A percentile compares a stretch with the other conserved stretches of the same genome.
Conservation (phyloP, 352 stramenopile genomes). For the Phytophthora rubi region DNA sequence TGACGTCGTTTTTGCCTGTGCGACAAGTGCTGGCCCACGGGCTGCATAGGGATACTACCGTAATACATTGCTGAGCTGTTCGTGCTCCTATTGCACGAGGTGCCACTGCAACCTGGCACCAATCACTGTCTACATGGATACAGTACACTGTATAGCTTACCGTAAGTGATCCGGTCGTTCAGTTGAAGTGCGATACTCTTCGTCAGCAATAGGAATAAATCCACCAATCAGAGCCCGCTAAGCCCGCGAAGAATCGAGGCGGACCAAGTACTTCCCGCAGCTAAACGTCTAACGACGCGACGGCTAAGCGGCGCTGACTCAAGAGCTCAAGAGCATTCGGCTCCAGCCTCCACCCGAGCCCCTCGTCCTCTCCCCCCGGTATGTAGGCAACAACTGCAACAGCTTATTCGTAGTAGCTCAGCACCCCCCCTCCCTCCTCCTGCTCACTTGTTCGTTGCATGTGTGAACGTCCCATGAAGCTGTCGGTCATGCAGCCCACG, state of each 20-base stretch:
- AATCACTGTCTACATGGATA: neutral
- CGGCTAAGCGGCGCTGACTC: neutral
- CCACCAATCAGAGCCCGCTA: neutral
- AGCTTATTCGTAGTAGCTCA: neutral
- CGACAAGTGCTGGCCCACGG: neutral
- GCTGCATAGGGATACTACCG: neutral
- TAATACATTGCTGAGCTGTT: neutral
- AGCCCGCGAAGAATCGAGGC: neutral
- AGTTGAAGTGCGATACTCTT: slow-evolving; percentile 1
- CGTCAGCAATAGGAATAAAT: slow-evolving; percentile 3
- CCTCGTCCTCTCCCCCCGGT: slow-evolving; percentile 14
- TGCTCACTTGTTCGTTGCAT: neutral
- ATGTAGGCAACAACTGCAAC: neutral
- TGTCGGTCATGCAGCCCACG: slow-evolving; percentile 42
- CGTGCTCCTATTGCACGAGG: neutral
- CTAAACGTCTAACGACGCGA: neutral
- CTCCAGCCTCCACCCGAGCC: neutral
- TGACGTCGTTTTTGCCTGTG: slow-evolving; percentile 5
- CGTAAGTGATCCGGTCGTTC: neutral
- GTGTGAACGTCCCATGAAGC: slow-evolving; percentile 18
- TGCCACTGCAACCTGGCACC: neutral
- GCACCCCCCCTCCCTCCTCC: neutral
- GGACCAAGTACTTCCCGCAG: neutral
- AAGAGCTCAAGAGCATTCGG: neutral
- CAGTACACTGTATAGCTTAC: neutral